A percentile compares a stretch with the other conserved stretches of the same genome.
Evolutionary conservation across 306 rosid genomes (phyloP).

Genomic region (Castanea mollissima): DNA sequence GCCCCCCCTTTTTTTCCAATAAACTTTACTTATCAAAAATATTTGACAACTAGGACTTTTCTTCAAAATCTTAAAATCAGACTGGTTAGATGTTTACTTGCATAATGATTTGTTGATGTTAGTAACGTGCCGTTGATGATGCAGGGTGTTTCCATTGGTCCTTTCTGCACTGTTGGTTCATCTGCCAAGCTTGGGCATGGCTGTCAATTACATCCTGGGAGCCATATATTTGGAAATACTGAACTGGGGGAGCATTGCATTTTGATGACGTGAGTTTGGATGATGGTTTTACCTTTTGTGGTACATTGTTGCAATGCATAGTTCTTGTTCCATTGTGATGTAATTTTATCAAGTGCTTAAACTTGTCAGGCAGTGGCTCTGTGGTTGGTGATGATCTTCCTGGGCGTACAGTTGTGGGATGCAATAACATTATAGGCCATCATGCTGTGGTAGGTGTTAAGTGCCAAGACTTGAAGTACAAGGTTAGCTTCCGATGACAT

Average conservation of each 20-base stretch:
- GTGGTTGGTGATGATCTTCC: slow-evolving; percentile 89
- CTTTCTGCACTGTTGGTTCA: slow-evolving; percentile 87
- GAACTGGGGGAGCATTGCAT: slow-evolving; percentile 71
- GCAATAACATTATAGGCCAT: slow-evolving; percentile 76
- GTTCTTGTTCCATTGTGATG: neutral
- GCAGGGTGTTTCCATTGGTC: slow-evolving; percentile 89
- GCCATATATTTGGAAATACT: slow-evolving; percentile 82
- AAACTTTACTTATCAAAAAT: too few species aligned
- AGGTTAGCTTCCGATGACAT: slow-evolving; percentile 39
- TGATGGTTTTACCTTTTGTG: slow-evolving; percentile 12
- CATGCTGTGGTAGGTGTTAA: slow-evolving; percentile 85
- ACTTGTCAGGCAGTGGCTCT: slow-evolving; percentile 81
- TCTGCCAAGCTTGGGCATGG: slow-evolving; percentile 69
- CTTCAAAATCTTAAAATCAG: neutral
- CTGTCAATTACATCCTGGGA: slow-evolving; percentile 70
- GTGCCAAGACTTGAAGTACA: slow-evolving; percentile 89
- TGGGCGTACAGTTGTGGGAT: slow-evolving; percentile 70
- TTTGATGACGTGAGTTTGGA: slow-evolving; percentile 78
- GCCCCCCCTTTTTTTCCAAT: too few species aligned
- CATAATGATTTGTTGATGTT: slow-evolving; percentile 9
- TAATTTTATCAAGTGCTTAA: slow-evolving; percentile 18
- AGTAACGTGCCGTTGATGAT: slow-evolving; percentile 11
- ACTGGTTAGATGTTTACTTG: neutral
- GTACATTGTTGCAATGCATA: neutral
- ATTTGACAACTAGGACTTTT: too few species aligned